Base-by-base conservation (phyloP, 2,329 filamentous ascomycete genomes). In the Fusarium nelsonii region DNA sequence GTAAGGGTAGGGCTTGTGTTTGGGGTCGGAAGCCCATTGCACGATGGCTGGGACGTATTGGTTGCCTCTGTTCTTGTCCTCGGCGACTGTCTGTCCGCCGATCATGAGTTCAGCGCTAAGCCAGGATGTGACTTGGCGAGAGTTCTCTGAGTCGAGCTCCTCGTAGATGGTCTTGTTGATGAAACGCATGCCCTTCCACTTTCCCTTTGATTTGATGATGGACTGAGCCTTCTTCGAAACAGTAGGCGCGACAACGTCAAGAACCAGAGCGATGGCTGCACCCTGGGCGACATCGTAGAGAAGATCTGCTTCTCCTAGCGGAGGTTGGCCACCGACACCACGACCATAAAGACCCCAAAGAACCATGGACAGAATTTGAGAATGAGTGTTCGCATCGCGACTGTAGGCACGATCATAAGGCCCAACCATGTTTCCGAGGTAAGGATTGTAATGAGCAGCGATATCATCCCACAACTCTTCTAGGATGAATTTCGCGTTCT, bases 61-160 rank as follows among this genome's bases (percentile, higher is more conserved):
- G 32, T 79, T 65, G 2, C 80, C 79, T 8, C 81, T 73, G 66
- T 78, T 79, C 20, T 66, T 70, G 2, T 73, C 75, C 70, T 83
- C 81, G 7, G 73, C 74, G 1, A 83, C 73, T 18, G 75, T 61
- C 68, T 81, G 63, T 0, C 73, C 81, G 2, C 82, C 82, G 18
- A 83, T 79, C 81, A 83, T 83, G 41, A 84, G 68, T 10, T 77
- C 69, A 6, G 80, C 75, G 39, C 78, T 81, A 23, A 83, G 49
- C 81, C 81, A 84, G 2, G 81, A 80, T 0, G 80, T 80, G 6
- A 76, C 76, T 3, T 75, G 72, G 20, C 82, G 77, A 11, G 45
- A 12, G 0, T 63, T 71, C 49, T 78, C 72, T 1, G 73, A 73
- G 5, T 74, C 63, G 4, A 82, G 75, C 33, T 76, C 73, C 30